Evolutionary conservation across 768 basidiomycete species (phyloP).

Genomic region (Chiua virens): DNA sequence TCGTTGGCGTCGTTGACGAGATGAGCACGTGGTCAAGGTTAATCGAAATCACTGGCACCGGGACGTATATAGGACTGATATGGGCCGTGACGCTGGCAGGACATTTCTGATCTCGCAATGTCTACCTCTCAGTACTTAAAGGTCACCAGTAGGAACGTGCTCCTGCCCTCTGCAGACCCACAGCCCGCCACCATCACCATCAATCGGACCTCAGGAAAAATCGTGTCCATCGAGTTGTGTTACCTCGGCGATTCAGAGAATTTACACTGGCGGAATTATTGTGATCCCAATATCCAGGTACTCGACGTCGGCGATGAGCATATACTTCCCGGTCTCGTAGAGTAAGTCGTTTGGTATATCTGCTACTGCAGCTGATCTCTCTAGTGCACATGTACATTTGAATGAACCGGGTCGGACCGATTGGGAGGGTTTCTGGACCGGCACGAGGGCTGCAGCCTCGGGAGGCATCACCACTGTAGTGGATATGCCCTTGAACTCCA

Average conservation of each 20-base stretch:
- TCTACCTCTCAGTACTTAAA: constrained; percentile 27
- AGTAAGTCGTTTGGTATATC: constrained; percentile 42
- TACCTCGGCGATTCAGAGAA: constrained; percentile 27
- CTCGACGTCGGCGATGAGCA: constrained; percentile 58
- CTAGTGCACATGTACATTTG: constrained; percentile 86
- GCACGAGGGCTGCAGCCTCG: constrained; percentile 86
- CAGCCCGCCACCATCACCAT: constrained; percentile 68
- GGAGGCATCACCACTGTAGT: constrained; percentile 95
- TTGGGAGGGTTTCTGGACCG: constrained; percentile 94
- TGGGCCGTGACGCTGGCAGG: too few species aligned
- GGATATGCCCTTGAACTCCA: constrained; percentile 98
- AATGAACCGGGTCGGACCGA: constrained; percentile 92
- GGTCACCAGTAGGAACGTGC: constrained; percentile 54
- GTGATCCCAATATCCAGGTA: constrained; percentile 34
- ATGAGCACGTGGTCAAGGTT: constrained; percentile 8
- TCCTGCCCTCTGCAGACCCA: constrained; percentile 52
- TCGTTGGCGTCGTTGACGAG: constrained; percentile 2
- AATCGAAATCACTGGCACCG: neutral
- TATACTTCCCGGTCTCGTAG: constrained; percentile 78
- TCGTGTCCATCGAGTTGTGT: constrained; percentile 46
- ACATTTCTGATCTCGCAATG: constrained; percentile 8
- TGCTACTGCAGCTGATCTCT: neutral
- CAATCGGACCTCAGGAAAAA: constrained; percentile 57
- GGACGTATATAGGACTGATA: neutral
- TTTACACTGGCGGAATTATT: too few species aligned